Base-by-base conservation (phyloP, 352 stramenopile species). In the Phytophthora pistaciae region DNA sequence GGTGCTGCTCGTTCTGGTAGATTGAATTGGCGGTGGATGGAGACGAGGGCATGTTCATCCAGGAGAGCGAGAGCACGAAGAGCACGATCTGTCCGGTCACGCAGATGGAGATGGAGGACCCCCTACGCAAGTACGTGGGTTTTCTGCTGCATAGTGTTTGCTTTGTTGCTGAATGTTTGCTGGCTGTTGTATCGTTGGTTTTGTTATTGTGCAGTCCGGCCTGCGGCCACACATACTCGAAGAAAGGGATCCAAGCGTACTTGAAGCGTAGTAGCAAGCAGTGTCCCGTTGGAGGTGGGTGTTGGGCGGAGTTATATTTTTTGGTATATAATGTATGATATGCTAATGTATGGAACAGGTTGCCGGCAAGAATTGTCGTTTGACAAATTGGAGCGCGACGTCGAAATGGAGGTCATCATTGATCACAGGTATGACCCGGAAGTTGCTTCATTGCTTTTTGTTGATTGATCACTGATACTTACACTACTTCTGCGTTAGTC, bases 321-420 rank as follows among this genome's bases (percentile, higher is more conserved):
- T 18, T 16, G 11, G 10, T 7, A 7, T 42, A 7, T 16, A 42
- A 18, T 31, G 4, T 31, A 3, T 69, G 10, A 54, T 56, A 5
- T 57, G 5, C 18, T 75, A 36, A 74, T 20, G 27, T 48, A 57
- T 27, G 1, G 5, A 60, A 3, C 61, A 96, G 90, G 90, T 16
- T 96, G 90, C 48, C 88, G 80, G 5, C 78, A 94, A 23, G 81
- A 84, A 49, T 61, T 96, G 36, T 60, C 70, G 18, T 75, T 91
- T 52, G 71, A 74, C 20, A 83, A 69, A 16, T 79, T 96, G 42
- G 90, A 96, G 70, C 90, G 88, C 49, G 85, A 96, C 49, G 87
- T 96, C 48, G 88, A 95, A 73, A 96, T 96, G 87, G 90, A 96
- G 61, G 84, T 96, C 21, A 82, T 94, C 44, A 83, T 94, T 68